Base-by-base conservation (phyloP, 2,329 filamentous ascomycete genomes). In the Coniochaeta sp. region DNA sequence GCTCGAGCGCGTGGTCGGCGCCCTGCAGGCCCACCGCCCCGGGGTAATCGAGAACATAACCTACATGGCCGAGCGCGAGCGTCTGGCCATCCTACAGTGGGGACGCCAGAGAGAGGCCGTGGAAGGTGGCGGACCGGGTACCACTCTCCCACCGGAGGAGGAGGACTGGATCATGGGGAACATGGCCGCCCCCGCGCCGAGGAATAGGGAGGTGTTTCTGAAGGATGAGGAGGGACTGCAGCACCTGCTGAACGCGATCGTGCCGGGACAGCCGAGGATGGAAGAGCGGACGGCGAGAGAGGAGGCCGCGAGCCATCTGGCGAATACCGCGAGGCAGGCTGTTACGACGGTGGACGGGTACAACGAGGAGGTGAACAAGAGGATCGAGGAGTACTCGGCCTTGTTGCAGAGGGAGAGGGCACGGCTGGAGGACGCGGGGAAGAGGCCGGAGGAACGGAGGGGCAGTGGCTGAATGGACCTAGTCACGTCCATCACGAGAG, bases 61-160 rank as follows among this genome's bases (percentile, higher is more conserved):
- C 26, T 62, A 61, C 53, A 61, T 70, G 47, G 65, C 67, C 32
- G 58, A 63, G 47, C 62, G 66, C 18, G 67, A 71, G 55, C 63
- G 63, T 51, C 53, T 51, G 22, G 66, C 67, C 13, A 59, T 66
- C 26, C 35, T 66, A 3, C 52, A 53, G 14, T 53, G 56, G 7
- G 63, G 63, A 3, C 55, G 55, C 10, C 50, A 22, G 12, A 35
- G 31, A 7, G 55, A 58, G 24, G 49, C 47, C 7, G 24, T 28
- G 28, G 16, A 31, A 8, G 50, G 42, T 5, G 14, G 28, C 4
- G 13, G 24, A 35, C 14, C 45, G 24, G 28, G 32, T 28, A 16
- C 49, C 2, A 51, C 53, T 5, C 16, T 65, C 18, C 24, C 53
- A 7, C 53, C 49, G 20, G 53, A 52, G 1, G 65, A 68, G 54